Evolutionary conservation across 2,329 filamentous ascomycete species (phyloP).

Genomic region (Helotiales sp.): DNA sequence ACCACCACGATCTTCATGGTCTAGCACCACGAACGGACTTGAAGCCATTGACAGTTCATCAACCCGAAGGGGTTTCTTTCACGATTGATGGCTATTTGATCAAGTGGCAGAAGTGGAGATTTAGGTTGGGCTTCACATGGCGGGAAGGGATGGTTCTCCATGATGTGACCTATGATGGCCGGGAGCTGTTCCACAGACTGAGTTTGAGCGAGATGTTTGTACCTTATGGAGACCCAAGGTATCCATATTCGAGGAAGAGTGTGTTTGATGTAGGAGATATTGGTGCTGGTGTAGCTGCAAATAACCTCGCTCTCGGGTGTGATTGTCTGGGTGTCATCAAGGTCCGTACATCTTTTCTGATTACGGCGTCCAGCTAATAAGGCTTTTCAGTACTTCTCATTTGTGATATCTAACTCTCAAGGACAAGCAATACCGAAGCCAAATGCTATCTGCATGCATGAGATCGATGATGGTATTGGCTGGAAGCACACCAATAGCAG

Average conservation of each 20-base stretch:
- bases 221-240: slow-evolving; percentile 62
- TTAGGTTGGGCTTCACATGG: slow-evolving; percentile 61
- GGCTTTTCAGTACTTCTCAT: slow-evolving; percentile 51
- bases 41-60: slow-evolving; percentile 62
- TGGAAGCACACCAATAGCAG: slow-evolving; percentile 69
- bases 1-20: slow-evolving; percentile 27
- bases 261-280: slow-evolving; percentile 71
- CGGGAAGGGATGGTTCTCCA: slow-evolving; percentile 62
- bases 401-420: slow-evolving; percentile 48
- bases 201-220: slow-evolving; percentile 63
- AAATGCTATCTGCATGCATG: slow-evolving; percentile 68
- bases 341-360: no score
- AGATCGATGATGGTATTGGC: slow-evolving; percentile 67
- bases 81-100: slow-evolving; percentile 42
- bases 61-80: slow-evolving; percentile 64
- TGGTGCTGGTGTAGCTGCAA: slow-evolving; percentile 63
- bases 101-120: slow-evolving; percentile 60
- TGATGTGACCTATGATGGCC: slow-evolving; percentile 59
- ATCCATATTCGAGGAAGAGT: slow-evolving; percentile 64
- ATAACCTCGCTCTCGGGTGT: slow-evolving; percentile 67
- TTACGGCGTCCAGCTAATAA: no score
- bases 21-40: slow-evolving; percentile 42
- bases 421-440: slow-evolving; percentile 54
- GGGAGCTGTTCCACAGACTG: slow-evolving; percentile 58
- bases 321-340: slow-evolving; percentile 70